Percentiles rank a stretch among this genome's conserved stretches.
Conservation (phyloP, 208 protist genomes). For the Porcisia deanei region DNA sequence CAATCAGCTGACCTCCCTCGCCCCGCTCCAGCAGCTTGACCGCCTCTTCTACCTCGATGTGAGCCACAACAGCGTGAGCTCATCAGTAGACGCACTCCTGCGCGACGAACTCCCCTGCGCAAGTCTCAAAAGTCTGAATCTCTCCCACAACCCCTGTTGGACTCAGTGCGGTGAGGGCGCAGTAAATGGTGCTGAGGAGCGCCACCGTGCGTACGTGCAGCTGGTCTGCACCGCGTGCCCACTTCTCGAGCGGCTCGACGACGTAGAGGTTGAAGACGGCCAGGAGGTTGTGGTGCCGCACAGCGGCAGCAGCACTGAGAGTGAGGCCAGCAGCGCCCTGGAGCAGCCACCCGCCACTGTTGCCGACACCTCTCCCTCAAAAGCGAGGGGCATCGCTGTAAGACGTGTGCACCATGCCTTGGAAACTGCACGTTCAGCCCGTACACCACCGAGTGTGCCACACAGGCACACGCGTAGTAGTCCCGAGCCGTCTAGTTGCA, state of each 20-base stretch:
- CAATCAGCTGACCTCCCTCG: slow-evolving; percentile 57
- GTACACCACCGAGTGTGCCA: neutral
- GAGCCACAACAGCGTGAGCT: slow-evolving; percentile 51
- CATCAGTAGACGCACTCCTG: slow-evolving; percentile 25
- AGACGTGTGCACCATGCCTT: slow-evolving; percentile 1
- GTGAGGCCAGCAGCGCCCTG: neutral
- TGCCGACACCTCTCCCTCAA: neutral
- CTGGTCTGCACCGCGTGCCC: slow-evolving; percentile 34
- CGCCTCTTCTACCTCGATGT: slow-evolving; percentile 67
- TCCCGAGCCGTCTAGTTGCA: neutral
- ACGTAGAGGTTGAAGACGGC: slow-evolving; percentile 21
- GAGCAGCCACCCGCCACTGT: neutral
- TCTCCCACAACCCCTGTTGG: slow-evolving; percentile 60
- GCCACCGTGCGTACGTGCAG: slow-evolving; percentile 10
- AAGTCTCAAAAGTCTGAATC: slow-evolving; percentile 53
- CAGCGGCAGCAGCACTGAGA: slow-evolving; percentile 7
- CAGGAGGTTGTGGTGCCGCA: neutral
- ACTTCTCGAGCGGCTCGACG: slow-evolving; percentile 51
- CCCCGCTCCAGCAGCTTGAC: slow-evolving; percentile 44
- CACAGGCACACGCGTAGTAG: neutral
- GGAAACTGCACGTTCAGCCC: slow-evolving; percentile 7
- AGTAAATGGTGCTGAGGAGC: neutral
- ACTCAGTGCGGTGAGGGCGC: neutral
- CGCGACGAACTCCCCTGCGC: slow-evolving; percentile 51
- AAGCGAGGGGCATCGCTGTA: neutral